These are phyloP conservation scores for Fistulinella cinereoalba DNA, from an alignment of 1,284 basidiomycete genomes.

Conservation along the genomic window DNA sequence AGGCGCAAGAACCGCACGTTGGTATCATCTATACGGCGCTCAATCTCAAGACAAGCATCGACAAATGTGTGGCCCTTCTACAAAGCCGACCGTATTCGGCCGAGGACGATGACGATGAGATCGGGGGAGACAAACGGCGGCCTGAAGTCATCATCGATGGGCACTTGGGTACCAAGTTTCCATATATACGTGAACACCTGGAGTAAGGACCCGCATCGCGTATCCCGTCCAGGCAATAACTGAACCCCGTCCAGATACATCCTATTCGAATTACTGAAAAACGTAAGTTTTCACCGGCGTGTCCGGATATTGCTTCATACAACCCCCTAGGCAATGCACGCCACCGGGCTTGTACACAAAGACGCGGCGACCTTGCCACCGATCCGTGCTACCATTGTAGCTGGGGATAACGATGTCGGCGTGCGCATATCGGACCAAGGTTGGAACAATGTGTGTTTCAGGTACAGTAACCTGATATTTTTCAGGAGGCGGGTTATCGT, in stretches of 20 bases:
- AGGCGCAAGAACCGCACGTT: constrained; percentile 59
- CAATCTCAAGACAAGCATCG: constrained; percentile 67
- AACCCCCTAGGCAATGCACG: constrained; percentile 59
- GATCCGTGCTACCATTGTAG: constrained; percentile 71
- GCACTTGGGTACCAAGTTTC: constrained; percentile 68
- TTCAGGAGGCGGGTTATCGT: constrained; percentile 67
- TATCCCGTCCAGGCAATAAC: background rate
- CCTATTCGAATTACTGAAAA: constrained; percentile 85
- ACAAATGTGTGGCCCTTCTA: constrained; percentile 64
- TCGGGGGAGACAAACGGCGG: constrained; percentile 38
- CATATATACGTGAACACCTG: constrained; percentile 87
- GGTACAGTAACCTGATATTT: constrained; percentile 2
- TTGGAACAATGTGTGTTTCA: constrained; percentile 21
- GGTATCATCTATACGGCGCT: constrained; percentile 85
- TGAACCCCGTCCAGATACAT: constrained; percentile 60
- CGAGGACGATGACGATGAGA: constrained; percentile 39
- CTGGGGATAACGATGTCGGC: constrained; percentile 67
- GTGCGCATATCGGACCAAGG: constrained; percentile 88
- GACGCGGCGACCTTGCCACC: constrained; percentile 44
- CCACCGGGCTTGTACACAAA: constrained; percentile 54
- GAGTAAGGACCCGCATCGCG: constrained; percentile 49
- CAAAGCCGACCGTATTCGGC: constrained; percentile 46
- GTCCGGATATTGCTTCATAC: background rate
- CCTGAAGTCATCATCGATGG: constrained; percentile 75
- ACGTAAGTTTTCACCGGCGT: constrained; percentile 46